Percentiles rank a stretch among this genome's conserved stretches.
These are phyloP conservation scores for Phaeosphaeriaceae sp. DNA, from an alignment of 2,329 filamentous ascomycete species.

Conservation along the genomic window DNA sequence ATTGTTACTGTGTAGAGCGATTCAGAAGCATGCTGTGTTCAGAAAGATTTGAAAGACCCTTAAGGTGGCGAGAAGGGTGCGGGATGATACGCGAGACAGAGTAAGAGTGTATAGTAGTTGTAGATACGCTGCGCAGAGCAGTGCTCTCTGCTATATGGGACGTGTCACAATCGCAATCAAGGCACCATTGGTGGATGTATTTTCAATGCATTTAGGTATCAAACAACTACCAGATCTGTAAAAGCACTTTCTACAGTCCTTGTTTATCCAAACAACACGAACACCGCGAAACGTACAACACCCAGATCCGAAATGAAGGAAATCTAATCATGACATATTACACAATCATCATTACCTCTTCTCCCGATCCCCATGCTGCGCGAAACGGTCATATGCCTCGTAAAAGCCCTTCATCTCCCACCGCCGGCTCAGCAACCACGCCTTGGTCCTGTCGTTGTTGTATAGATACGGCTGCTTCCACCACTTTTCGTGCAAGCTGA, in stretches of 20 bases:
- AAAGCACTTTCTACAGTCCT: neutral
- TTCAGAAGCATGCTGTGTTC: too few species aligned
- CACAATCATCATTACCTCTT: neutral
- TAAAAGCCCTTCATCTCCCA: constrained; percentile 52
- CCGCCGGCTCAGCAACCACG: constrained; percentile 41
- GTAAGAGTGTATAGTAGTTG: too few species aligned
- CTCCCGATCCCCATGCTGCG: neutral
- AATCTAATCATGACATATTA: neutral
- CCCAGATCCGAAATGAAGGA: neutral
- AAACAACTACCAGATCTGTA: neutral
- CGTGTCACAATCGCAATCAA: too few species aligned
- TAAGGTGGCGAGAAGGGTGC: too few species aligned
- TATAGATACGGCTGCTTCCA: constrained; percentile 40
- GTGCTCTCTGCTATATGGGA: too few species aligned
- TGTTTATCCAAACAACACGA: neutral
- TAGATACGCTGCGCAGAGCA: too few species aligned
- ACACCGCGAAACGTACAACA: neutral
- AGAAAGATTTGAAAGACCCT: too few species aligned
- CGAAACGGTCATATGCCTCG: constrained; percentile 34
- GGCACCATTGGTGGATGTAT: too few species aligned
- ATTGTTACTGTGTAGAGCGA: too few species aligned
- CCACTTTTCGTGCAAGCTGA: constrained; percentile 51
- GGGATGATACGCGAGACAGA: too few species aligned
- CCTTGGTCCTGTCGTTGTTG: constrained; percentile 34
- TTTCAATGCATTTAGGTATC: neutral